Evolutionary conservation across 108 stramenopile genomes (phyloP).

Genomic region (Cyclostephanos invisitatus): DNA sequence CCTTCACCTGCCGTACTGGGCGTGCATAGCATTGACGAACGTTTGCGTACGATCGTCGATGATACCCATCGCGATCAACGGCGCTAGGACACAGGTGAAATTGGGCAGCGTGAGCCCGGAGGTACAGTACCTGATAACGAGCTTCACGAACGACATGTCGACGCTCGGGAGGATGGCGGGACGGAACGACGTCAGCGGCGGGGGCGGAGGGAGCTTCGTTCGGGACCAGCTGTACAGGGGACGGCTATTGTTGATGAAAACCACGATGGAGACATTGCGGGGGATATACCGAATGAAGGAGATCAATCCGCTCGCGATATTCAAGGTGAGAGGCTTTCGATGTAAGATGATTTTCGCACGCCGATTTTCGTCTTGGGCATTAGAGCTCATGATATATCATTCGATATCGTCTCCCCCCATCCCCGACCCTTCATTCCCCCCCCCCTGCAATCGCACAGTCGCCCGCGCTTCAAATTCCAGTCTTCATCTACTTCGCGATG

Average conservation of each 20-base stretch:
- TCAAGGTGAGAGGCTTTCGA: constrained; percentile 51
- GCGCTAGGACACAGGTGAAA: constrained; percentile 62
- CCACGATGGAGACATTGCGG: constrained; percentile 58
- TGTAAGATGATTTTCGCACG: too few species aligned
- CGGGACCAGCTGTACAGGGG: constrained; percentile 20
- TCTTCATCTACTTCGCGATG: constrained; percentile 78
- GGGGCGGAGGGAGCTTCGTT: not conserved
- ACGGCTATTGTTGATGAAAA: constrained; percentile 43
- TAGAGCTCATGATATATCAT: too few species aligned
- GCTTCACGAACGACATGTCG: constrained; percentile 71
- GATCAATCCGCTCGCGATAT: constrained; percentile 76
- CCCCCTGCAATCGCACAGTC: constrained; percentile 68
- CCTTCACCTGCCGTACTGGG: constrained; percentile 72
- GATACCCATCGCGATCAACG: constrained; percentile 70
- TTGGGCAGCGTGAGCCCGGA: constrained; percentile 85
- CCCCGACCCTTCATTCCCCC: constrained; percentile 66
- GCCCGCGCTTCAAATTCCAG: constrained; percentile 78
- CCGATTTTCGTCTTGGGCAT: too few species aligned
- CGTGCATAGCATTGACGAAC: constrained; percentile 75
- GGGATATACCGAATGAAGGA: constrained; percentile 73
- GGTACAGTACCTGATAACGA: constrained; percentile 71
- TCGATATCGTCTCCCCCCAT: too few species aligned
- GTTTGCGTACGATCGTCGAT: constrained; percentile 61
- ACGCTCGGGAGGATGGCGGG: constrained; percentile 50
- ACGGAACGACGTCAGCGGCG: not conserved